Evolutionary conservation across 805 yeast species (phyloP).

Genomic region (Scheffersomyces spartinae): DNA sequence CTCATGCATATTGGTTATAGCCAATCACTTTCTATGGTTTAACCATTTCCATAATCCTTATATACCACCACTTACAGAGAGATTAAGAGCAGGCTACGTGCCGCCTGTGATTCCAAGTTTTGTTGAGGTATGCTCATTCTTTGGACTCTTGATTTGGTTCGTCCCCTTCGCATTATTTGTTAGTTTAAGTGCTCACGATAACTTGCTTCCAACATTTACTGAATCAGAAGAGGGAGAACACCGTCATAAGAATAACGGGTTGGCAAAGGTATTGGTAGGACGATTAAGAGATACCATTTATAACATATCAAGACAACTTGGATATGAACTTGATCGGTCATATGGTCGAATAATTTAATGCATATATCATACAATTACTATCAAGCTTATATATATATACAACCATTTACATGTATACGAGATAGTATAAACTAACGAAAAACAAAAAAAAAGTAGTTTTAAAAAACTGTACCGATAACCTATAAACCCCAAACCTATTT

Average conservation of each 20-base stretch:
- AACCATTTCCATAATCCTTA: slow-evolving; percentile 63
- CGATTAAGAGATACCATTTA: slow-evolving; percentile 35
- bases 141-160: slow-evolving; percentile 89
- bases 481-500: too few relatives aligned
- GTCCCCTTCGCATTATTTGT: slow-evolving; percentile 89
- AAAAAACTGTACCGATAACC: too few relatives aligned
- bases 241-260: slow-evolving; percentile 29
- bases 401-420: too few relatives aligned
- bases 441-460: too few relatives aligned
- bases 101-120: slow-evolving; percentile 70
- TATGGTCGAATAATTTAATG: slow-evolving; percentile 36
- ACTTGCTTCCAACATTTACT: slow-evolving; percentile 53
- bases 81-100: slow-evolving; percentile 45
- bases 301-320: slow-evolving; percentile 40
- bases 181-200: slow-evolving; percentile 84
- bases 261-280: slow-evolving; percentile 60
- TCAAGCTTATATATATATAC: too few relatives aligned
- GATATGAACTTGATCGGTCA: slow-evolving; percentile 49
- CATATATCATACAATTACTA: too few relatives aligned
- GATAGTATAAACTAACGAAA: too few relatives aligned
- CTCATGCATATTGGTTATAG: slow-evolving; percentile 60
- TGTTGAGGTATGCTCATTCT: slow-evolving; percentile 87
- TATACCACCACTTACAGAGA: slow-evolving; percentile 55
- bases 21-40: slow-evolving; percentile 88
- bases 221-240: slow-evolving; percentile 9